Percentiles rank a stretch among this genome's conserved stretches.
Conservation (phyloP, 1,139 yeast species). For the Arxiozyma slooffiae region DNA sequence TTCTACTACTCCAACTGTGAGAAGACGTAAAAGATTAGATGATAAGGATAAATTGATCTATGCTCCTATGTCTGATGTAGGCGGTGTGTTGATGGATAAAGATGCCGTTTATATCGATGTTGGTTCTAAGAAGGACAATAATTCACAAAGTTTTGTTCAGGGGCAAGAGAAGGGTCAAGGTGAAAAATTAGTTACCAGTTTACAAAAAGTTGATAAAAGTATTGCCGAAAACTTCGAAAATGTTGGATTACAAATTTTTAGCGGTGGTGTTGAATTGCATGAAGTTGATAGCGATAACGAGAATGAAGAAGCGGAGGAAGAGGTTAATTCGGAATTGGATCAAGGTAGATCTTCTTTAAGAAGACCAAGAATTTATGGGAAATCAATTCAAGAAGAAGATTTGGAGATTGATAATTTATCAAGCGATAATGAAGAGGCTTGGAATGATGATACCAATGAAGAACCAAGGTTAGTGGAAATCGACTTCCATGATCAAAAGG, state of each 20-base stretch:
- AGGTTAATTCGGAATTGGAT: conserved; percentile 31
- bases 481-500: conserved; percentile 36
- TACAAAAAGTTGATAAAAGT: conserved; percentile 61
- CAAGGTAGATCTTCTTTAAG: conserved; percentile 55
- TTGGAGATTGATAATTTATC: conserved; percentile 39
- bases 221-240: conserved; percentile 55
- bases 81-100: conserved; percentile 92
- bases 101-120: conserved; percentile 96
- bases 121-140: conserved; percentile 38
- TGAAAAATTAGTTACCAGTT: conserved; percentile 70
- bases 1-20: conserved; percentile 43
- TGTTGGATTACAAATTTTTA: conserved; percentile 66
- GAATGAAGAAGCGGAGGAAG: conserved; percentile 32
- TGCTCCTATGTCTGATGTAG: conserved; percentile 99
- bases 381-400: conserved; percentile 44
- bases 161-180: conserved; percentile 71
- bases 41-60: conserved; percentile 90
- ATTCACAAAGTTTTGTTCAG: conserved; percentile 45
- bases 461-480: conserved; percentile 37
- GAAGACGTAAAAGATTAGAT: conserved; percentile 82
- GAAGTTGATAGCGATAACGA: conserved; percentile 34
- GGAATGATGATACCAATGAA: conserved; percentile 27
- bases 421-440: conserved; percentile 34
- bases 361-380: conserved; percentile 51
- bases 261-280: conserved; percentile 46